A percentile compares a stretch with the other conserved stretches of the same genome.
Evolutionary conservation across 176 grass and related monocot genomes (phyloP).

Genomic region (Triticum urartu): DNA sequence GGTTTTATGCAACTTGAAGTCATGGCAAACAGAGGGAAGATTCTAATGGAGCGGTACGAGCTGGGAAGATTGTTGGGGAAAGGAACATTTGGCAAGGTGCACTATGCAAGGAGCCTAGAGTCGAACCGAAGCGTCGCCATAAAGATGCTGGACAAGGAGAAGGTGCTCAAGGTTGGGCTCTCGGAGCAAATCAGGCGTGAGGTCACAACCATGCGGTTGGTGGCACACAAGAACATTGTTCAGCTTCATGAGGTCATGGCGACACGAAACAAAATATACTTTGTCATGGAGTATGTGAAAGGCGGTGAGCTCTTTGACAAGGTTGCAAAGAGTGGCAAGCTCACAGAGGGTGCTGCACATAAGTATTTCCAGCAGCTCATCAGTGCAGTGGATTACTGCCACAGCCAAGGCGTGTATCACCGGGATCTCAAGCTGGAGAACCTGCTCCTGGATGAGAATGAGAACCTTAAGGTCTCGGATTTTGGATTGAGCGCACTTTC

Average conservation of each 20-base stretch:
- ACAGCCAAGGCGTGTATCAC: slow-evolving; percentile 66
- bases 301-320: slow-evolving; percentile 71
- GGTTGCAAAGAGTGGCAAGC: slow-evolving; percentile 48
- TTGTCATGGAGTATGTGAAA: slow-evolving; percentile 68
- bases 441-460: slow-evolving; percentile 61
- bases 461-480: slow-evolving; percentile 65
- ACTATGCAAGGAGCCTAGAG: slow-evolving; percentile 51
- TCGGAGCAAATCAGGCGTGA: slow-evolving; percentile 69
- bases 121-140: slow-evolving; percentile 54
- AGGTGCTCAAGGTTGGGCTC: slow-evolving; percentile 44
- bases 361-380: slow-evolving; percentile 72
- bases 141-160: slow-evolving; percentile 66
- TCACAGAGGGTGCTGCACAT: slow-evolving; percentile 47
- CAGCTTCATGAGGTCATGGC: slow-evolving; percentile 79
- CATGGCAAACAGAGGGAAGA: slow-evolving; percentile 43
- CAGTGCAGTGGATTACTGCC: slow-evolving; percentile 60
- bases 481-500: slow-evolving; percentile 68
- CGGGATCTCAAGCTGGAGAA: slow-evolving; percentile 72
- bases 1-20: neutral
- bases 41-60: slow-evolving; percentile 62
- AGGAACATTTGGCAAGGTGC: slow-evolving; percentile 72
- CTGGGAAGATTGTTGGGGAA: slow-evolving; percentile 67
- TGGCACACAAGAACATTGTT: slow-evolving; percentile 61
- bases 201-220: slow-evolving; percentile 62
- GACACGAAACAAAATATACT: slow-evolving; percentile 62